Evolutionary conservation across 805 yeast genomes (phyloP), one percentile per base, ranked within the genome.

Genomic region (Torulaspora delbrueckii): DNA sequence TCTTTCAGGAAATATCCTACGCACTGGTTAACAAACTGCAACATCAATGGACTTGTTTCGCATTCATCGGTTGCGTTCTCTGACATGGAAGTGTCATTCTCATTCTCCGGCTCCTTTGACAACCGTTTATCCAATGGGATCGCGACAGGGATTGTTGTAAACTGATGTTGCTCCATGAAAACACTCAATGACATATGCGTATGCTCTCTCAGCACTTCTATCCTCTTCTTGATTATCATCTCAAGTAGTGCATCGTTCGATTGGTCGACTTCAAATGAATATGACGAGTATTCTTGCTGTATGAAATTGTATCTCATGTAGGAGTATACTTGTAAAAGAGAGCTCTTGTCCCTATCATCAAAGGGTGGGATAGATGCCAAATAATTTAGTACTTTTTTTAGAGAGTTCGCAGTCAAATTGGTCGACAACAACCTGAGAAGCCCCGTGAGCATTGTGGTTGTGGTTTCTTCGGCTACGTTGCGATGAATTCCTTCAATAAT

Each of bases 121-220:
- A 38, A 36, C 19, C 36, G 48, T 37, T 32, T 26, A n/a, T 41
- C 33, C 18, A 46, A 28, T 16, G 39, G 37, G 8, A 47, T 45
- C 25, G 23, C 13, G 19, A 48, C 64, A 66, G 19, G 68, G 50
- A 44, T 67, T 58, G 22, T 23, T 38, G 14, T 51, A 47, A 34
- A 68, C 43, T 31, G 65, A 64, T 61, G 58, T 4, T 46, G 48
- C 7, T 59, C 54, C 8, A 45, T 43, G 39, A 62, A 60, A 3
- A 58, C 52, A 42, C 53, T 58, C 4, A 64, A 19, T 0, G 69
- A 57, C 40, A 55, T 59, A 39, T 58, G 61, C 7, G 62, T 52
- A 34, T 65, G 84, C 61, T 90, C 97, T 60, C 99, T 75, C 47
- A 87, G 79, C 3, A 86, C 79, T 62, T 93, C 98, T 31, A 91